phyloP scores from a whole-genome alignment of 345 rosid genomes.

The Ailanthus altissimus region DNA sequence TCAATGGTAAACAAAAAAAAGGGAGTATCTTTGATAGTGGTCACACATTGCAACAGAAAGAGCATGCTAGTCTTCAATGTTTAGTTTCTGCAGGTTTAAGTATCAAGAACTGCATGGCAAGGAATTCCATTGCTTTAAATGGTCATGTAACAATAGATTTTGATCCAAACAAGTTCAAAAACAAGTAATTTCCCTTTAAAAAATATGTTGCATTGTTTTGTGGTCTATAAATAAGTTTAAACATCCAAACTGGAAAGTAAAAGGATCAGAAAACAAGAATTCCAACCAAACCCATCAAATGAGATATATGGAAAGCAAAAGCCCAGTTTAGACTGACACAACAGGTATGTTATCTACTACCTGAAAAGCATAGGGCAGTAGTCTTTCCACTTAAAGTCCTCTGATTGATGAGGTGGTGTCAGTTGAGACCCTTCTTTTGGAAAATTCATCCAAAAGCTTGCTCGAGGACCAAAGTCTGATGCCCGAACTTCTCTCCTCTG shows the following conservation, averaged over 20 bases:
- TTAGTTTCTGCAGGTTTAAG: background rate
- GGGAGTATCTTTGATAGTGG: background rate
- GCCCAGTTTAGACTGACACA: constrained; percentile 3
- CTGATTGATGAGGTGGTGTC: constrained; percentile 93
- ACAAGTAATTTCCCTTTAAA: background rate
- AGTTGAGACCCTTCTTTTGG: constrained; percentile 87
- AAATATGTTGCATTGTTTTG: background rate
- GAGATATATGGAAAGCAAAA: background rate
- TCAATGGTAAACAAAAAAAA: background rate
- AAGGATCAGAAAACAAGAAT: background rate
- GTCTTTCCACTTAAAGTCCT: constrained; percentile 97
- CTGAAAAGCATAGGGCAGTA: constrained; percentile 99
- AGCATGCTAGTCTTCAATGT: background rate
- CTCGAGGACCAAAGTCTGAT: constrained; percentile 88
- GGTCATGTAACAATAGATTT: background rate
- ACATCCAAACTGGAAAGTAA: background rate
- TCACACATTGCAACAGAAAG: background rate
- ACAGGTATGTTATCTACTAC: constrained; percentile 38
- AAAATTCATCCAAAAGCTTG: constrained; percentile 98
- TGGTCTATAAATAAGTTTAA: background rate
- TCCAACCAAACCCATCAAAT: constrained; percentile 5
- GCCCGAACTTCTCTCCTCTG: constrained; percentile 84
- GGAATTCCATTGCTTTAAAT: background rate
- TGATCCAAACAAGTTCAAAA: background rate
- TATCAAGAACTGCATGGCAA: background rate